A percentile compares a stretch with the other conserved stretches of the same genome.
phyloP scores from a whole-genome alignment of 2,329 filamentous ascomycete species.

The Calonectria naviculata region DNA sequence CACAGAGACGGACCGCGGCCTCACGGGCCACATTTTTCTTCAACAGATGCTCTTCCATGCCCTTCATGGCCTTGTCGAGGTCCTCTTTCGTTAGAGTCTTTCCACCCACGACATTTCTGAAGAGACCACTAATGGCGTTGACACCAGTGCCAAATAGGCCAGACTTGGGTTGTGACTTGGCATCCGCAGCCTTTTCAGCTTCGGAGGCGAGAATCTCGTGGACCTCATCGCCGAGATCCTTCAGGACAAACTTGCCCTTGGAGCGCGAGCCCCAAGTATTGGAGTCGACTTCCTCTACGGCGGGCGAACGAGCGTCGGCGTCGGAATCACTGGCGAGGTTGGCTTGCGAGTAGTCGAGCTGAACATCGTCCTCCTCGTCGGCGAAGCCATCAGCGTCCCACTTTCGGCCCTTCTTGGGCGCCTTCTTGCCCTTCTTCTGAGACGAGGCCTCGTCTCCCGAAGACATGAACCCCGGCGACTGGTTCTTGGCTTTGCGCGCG shows the following conservation, averaged over 20 bases:
- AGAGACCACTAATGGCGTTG: slow-evolving; percentile 86
- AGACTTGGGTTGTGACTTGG: slow-evolving; percentile 61
- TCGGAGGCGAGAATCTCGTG: slow-evolving; percentile 87
- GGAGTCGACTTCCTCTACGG: slow-evolving; percentile 79
- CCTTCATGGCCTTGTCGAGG: slow-evolving; percentile 90
- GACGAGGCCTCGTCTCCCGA: slow-evolving; percentile 84
- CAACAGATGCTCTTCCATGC: slow-evolving; percentile 94
- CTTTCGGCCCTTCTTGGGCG: slow-evolving; percentile 90
- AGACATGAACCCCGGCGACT: slow-evolving; percentile 73
- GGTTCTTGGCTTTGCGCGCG: slow-evolving; percentile 77
- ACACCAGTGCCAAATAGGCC: slow-evolving; percentile 84
- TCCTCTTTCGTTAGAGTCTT: slow-evolving; percentile 92
- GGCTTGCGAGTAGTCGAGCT: slow-evolving; percentile 86
- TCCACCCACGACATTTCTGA: slow-evolving; percentile 94
- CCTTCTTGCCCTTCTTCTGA: slow-evolving; percentile 63
- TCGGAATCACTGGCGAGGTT: slow-evolving; percentile 66
- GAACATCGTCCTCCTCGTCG: slow-evolving; percentile 82
- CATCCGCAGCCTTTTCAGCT: slow-evolving; percentile 63
- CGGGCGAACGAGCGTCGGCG: slow-evolving; percentile 63
- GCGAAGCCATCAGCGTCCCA: slow-evolving; percentile 93
- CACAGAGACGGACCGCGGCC: slow-evolving; percentile 89
- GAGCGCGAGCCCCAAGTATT: slow-evolving; percentile 87
- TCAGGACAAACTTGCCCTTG: slow-evolving; percentile 93
- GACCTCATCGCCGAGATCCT: slow-evolving; percentile 93
- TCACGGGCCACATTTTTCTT: slow-evolving; percentile 97